phyloP scores from a whole-genome alignment of 305 asterid species.

The Withania somnifera region DNA sequence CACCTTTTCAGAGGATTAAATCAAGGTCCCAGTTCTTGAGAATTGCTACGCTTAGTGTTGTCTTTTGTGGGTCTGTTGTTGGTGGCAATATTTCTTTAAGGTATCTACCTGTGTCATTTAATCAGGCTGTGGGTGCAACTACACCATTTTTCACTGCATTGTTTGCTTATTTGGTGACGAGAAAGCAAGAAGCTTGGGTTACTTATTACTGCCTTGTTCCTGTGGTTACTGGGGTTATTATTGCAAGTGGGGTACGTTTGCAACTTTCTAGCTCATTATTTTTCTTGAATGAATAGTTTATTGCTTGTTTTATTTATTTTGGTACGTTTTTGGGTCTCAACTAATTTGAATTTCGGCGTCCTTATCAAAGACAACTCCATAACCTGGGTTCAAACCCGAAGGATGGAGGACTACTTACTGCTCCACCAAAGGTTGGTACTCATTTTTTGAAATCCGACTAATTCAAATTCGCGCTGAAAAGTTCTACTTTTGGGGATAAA shows the following conservation, averaged over 20 bases:
- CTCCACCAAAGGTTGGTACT: background rate
- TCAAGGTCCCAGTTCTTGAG: slow-evolving; percentile 71
- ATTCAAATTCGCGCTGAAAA: background rate
- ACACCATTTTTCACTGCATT: slow-evolving; percentile 93
- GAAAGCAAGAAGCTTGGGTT: slow-evolving; percentile 75
- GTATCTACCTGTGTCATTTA: slow-evolving; percentile 77
- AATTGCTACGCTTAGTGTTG: slow-evolving; percentile 74
- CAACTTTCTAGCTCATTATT: background rate
- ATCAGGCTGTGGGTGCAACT: slow-evolving; percentile 98
- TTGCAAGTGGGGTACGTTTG: slow-evolving; percentile 87
- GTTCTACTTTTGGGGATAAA: background rate
- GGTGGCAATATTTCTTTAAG: slow-evolving; percentile 90
- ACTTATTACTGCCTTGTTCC: slow-evolving; percentile 88
- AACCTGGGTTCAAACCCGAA: background rate
- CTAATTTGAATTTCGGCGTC: no score
- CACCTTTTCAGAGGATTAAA: slow-evolving; percentile 78
- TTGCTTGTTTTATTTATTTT: background rate
- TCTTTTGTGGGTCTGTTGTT: slow-evolving; percentile 88
- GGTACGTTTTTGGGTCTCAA: no score
- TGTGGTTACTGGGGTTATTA: slow-evolving; percentile 86
- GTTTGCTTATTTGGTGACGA: slow-evolving; percentile 77
- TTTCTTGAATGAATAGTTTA: background rate
- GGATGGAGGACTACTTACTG: background rate
- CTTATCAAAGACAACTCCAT: no score
- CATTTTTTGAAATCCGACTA: no score